Conservation (phyloP, 768 basidiomycete species). For the Kwoniella sp. region DNA sequence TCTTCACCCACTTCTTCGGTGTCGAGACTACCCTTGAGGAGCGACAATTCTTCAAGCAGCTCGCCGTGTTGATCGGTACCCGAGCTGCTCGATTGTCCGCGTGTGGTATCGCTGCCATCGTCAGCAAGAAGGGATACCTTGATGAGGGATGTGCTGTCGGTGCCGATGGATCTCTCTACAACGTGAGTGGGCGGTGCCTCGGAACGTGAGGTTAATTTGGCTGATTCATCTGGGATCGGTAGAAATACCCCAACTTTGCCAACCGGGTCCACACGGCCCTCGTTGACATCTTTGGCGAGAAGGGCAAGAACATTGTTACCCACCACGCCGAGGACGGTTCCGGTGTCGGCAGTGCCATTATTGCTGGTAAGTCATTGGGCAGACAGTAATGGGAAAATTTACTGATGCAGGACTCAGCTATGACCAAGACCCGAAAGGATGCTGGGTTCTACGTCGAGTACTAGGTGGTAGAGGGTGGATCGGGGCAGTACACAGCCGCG, state of each 20-base stretch:
- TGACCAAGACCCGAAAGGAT: slow-evolving; percentile 79
- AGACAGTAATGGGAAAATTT: slow-evolving; percentile 12
- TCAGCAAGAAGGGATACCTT: slow-evolving; percentile 86
- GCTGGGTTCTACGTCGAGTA: slow-evolving; percentile 54
- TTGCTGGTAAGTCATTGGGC: slow-evolving; percentile 61
- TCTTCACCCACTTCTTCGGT: slow-evolving; percentile 95
- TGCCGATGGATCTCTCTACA: slow-evolving; percentile 84
- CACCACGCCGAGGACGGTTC: slow-evolving; percentile 86
- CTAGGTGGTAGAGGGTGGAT: too few relatives aligned
- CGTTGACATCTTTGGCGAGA: slow-evolving; percentile 91
- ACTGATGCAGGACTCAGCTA: slow-evolving; percentile 56
- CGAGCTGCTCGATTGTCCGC: slow-evolving; percentile 86
- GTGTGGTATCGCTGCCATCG: slow-evolving; percentile 95
- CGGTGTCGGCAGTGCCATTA: slow-evolving; percentile 94
- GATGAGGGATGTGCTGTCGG: slow-evolving; percentile 68
- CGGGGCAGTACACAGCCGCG: too few relatives aligned
- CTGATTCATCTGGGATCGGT: slow-evolving; percentile 3
- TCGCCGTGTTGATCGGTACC: slow-evolving; percentile 81
- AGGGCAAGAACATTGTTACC: slow-evolving; percentile 76
- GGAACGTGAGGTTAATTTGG: neutral
- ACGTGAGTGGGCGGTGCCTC: slow-evolving; percentile 56
- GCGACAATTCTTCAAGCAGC: slow-evolving; percentile 92
- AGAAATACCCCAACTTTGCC: slow-evolving; percentile 98
- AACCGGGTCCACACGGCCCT: slow-evolving; percentile 89
- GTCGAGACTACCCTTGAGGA: slow-evolving; percentile 94